phyloP scores from a whole-genome alignment of 306 rosid species.

The Vigna reflexopilosa region DNA sequence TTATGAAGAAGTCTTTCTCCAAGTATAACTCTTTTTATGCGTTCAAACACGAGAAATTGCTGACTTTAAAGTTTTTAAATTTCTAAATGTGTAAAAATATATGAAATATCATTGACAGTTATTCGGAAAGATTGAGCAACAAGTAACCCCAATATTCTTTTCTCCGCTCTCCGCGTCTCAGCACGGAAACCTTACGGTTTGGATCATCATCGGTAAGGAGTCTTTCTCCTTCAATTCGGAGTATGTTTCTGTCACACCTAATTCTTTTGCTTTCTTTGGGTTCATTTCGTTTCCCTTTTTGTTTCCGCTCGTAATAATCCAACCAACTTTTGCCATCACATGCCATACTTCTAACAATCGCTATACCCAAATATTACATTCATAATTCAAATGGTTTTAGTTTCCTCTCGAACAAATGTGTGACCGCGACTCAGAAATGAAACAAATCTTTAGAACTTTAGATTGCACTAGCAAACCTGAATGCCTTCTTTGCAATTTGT shows the following conservation, averaged over 20 bases:
- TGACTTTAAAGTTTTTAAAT: no score
- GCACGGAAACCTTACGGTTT: neutral
- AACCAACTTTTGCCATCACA: neutral
- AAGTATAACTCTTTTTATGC: no score
- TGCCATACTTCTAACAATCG: neutral
- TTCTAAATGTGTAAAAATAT: no score
- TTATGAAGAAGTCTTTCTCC: no score
- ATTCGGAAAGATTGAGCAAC: neutral
- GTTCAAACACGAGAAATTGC: no score
- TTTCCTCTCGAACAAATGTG: neutral
- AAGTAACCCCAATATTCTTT: neutral
- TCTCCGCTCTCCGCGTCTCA: neutral
- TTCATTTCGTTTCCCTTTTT: neutral
- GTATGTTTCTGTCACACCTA: slow-evolving; percentile 3
- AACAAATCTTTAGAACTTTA: neutral
- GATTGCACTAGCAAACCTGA: slow-evolving; percentile 12
- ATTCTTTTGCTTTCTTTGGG: neutral
- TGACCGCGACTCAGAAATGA: neutral
- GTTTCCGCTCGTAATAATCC: neutral
- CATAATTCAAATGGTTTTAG: neutral
- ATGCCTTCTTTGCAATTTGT: neutral
- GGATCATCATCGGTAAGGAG: neutral
- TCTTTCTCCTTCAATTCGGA: neutral
- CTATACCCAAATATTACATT: no score
- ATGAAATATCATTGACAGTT: neutral